A percentile compares a stretch with the other conserved stretches of the same genome.
phyloP scores from a whole-genome alignment of 2,329 filamentous ascomycete genomes.

The Amauroascus verrucosus region DNA sequence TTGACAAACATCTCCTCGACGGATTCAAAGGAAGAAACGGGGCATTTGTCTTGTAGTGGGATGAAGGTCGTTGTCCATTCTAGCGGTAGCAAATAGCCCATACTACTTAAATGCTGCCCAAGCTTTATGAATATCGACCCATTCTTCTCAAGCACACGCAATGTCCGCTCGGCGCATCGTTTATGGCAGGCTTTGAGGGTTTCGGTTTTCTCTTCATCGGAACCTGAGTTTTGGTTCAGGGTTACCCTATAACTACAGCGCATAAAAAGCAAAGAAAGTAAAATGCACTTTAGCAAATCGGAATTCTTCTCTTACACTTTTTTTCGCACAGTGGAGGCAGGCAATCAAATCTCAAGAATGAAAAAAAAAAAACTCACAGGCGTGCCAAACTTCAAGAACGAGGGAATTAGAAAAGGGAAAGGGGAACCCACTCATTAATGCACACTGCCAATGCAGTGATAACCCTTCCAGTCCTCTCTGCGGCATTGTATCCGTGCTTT shows the following conservation, averaged over 20 bases:
- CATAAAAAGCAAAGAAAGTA: not conserved
- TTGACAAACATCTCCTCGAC: conserved; percentile 75
- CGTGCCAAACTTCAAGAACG: conserved; percentile 7
- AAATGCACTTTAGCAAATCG: not conserved
- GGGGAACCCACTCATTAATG: conserved; percentile 67
- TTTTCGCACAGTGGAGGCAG: not conserved
- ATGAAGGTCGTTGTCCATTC: conserved; percentile 97
- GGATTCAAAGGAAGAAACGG: conserved; percentile 77
- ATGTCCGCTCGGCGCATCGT: conserved; percentile 78
- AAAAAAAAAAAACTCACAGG: not conserved
- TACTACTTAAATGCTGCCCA: conserved; percentile 87
- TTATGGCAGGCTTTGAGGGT: conserved; percentile 76
- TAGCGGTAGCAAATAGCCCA: conserved; percentile 83
- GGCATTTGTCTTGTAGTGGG: conserved; percentile 89
- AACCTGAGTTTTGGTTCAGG: conserved; percentile 53
- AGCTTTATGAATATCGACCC: conserved; percentile 98
- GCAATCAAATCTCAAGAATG: not conserved
- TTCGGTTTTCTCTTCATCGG: conserved; percentile 55
- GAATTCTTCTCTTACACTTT: not conserved
- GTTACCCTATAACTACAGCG: conserved; percentile 71
- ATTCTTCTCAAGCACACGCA: conserved; percentile 83
- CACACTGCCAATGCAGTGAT: conserved; percentile 62
- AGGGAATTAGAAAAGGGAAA: conserved; percentile 11
- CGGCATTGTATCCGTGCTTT: conserved; percentile 63
- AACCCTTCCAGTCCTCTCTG: conserved; percentile 69